phyloP scores from a whole-genome alignment of 345 rosid species.

The Populus ilicifolia region DNA sequence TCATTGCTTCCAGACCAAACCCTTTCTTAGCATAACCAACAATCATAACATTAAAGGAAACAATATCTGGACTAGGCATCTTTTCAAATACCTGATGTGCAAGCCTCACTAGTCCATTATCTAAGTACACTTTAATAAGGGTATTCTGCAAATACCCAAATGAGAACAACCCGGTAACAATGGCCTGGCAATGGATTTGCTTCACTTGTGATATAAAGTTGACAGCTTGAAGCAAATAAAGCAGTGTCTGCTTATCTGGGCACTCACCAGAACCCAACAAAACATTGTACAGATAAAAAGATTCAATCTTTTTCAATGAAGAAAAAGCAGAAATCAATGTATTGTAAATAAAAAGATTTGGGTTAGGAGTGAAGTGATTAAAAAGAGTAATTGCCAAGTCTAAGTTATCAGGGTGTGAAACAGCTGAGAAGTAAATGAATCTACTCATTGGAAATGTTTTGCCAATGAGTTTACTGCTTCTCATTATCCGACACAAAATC shows the following conservation, averaged over 20 bases:
- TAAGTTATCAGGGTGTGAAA: slow-evolving; percentile 42
- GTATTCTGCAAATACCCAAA: slow-evolving; percentile 28
- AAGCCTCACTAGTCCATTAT: slow-evolving; percentile 6
- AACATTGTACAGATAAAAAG: slow-evolving; percentile 35
- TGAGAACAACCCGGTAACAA: slow-evolving; percentile 34
- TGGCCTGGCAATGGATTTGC: slow-evolving; percentile 50
- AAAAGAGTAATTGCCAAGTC: slow-evolving; percentile 44
- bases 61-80: slow-evolving; percentile 13
- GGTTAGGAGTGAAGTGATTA: slow-evolving; percentile 40
- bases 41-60: slow-evolving; percentile 18
- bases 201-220: slow-evolving; percentile 30
- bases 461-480: slow-evolving; percentile 40
- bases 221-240: slow-evolving; percentile 32
- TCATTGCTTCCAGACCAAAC: slow-evolving; percentile 11
- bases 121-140: slow-evolving; percentile 8
- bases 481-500: slow-evolving; percentile 47
- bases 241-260: slow-evolving; percentile 49
- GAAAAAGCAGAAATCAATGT: slow-evolving; percentile 44
- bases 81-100: slow-evolving; percentile 12
- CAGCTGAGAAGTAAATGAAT: slow-evolving; percentile 44
- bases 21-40: slow-evolving; percentile 19
- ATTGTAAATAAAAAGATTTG: slow-evolving; percentile 45
- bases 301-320: not conserved
- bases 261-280: slow-evolving; percentile 36
- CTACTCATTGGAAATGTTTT: slow-evolving; percentile 61